A percentile compares a stretch with the other conserved stretches of the same genome.
Conservation (phyloP, 2,329 filamentous ascomycete species). For the Colletotrichum tofieldiae region DNA sequence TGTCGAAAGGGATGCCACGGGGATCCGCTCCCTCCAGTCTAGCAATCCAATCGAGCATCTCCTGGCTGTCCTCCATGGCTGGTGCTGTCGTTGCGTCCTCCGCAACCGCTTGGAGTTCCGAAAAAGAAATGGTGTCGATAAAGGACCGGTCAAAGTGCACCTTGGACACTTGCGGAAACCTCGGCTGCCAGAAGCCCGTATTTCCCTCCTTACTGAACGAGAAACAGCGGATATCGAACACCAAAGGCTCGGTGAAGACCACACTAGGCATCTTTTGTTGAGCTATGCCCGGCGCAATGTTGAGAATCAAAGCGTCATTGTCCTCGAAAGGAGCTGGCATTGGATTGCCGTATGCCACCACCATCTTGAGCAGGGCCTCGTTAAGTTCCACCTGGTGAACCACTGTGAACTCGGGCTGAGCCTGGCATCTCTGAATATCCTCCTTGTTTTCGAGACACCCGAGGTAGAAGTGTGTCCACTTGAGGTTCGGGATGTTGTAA, state of each 20-base stretch:
- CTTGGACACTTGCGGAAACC: conserved; percentile 84
- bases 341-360: conserved; percentile 66
- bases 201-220: conserved; percentile 82
- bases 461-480: conserved; percentile 87
- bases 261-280: conserved; percentile 60
- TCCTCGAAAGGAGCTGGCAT: conserved; percentile 55
- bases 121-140: conserved; percentile 77
- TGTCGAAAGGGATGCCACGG: conserved; percentile 58
- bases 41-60: conserved; percentile 73
- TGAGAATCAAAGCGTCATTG: conserved; percentile 61
- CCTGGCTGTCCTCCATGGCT: conserved; percentile 69
- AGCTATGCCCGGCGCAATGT: conserved; percentile 62
- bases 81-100: conserved; percentile 67
- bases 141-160: conserved; percentile 83
- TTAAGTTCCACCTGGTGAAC: conserved; percentile 76
- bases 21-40: conserved; percentile 72
- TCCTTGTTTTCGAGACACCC: conserved; percentile 82
- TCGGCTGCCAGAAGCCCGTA: conserved; percentile 79
- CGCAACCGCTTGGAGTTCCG: conserved; percentile 79
- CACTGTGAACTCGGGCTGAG: conserved; percentile 75
- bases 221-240: conserved; percentile 86
- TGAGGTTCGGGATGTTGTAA: conserved; percentile 67
- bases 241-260: conserved; percentile 79
- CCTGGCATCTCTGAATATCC: conserved; percentile 65
- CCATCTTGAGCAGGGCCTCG: conserved; percentile 63